Percentiles rank a stretch among this genome's conserved stretches.
Conservation (phyloP, 2,329 filamentous ascomycete genomes). For the Diaporthe australafricana region DNA sequence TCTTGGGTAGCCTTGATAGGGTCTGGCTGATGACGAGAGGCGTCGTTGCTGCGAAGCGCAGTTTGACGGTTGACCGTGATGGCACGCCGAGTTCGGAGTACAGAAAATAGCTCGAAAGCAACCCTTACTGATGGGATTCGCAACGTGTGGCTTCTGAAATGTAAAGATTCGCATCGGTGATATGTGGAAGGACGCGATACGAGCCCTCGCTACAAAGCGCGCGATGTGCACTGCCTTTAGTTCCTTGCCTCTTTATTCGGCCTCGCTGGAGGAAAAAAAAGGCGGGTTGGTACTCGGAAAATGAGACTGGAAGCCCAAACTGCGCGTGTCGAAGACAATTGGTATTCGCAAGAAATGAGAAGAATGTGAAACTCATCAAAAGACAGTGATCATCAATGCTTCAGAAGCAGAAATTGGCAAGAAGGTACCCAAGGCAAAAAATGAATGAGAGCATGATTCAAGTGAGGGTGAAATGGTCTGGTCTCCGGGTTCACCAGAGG, state of each 20-base stretch:
- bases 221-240: not conserved
- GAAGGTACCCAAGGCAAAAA: not conserved
- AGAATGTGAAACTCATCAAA: not conserved
- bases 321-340: not conserved
- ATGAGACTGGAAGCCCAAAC: not conserved
- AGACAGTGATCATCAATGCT: not conserved
- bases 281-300: not conserved
- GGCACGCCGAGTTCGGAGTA: not conserved
- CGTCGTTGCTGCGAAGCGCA: not conserved
- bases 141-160: not conserved
- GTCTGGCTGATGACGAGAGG: not conserved
- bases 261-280: not conserved
- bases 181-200: not conserved
- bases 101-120: no score
- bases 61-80: not conserved
- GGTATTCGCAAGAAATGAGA: not conserved
- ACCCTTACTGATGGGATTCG: not conserved
- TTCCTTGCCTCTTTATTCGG: not conserved
- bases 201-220: not conserved
- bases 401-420: not conserved
- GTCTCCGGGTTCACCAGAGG: not conserved
- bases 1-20: not conserved
- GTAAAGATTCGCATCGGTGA: not conserved
- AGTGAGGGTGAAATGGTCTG: not conserved
- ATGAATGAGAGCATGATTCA: not conserved